Evolutionary conservation across 2,329 filamentous ascomycete species (phyloP).

Genomic region (Drechslera avenae): DNA sequence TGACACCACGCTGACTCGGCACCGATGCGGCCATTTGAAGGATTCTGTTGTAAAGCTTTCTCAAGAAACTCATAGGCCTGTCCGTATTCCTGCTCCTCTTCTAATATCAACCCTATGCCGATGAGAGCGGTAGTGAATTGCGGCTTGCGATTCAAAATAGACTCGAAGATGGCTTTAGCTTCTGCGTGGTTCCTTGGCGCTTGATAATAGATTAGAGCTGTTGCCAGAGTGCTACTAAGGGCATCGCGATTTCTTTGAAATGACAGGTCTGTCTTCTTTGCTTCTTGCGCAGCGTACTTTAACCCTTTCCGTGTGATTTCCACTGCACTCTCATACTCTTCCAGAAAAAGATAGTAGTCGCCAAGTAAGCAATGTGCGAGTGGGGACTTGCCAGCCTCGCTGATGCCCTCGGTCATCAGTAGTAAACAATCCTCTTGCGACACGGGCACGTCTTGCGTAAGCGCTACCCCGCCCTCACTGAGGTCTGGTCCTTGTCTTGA

Average conservation of each 20-base stretch:
- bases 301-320: constrained; percentile 79
- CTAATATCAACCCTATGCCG: constrained; percentile 86
- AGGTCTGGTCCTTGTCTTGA: constrained; percentile 48
- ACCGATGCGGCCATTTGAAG: constrained; percentile 75
- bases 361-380: constrained; percentile 83
- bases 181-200: constrained; percentile 88
- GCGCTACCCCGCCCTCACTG: constrained; percentile 51
- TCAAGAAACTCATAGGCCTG: constrained; percentile 81
- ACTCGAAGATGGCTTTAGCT: constrained; percentile 83
- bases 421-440: constrained; percentile 79
- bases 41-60: constrained; percentile 75
- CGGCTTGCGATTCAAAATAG: constrained; percentile 75
- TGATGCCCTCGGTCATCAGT: constrained; percentile 70
- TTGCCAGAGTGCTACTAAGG: constrained; percentile 77
- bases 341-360: constrained; percentile 81
- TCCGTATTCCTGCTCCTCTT: constrained; percentile 88
- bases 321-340: constrained; percentile 82
- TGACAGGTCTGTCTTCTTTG: constrained; percentile 68
- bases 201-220: constrained; percentile 88
- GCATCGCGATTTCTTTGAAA: constrained; percentile 69
- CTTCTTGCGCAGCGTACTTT: constrained; percentile 63
- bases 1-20: constrained; percentile 93
- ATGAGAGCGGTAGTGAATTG: constrained; percentile 82
- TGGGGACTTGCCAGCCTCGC: constrained; percentile 65
- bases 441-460: constrained; percentile 59